Evolutionary conservation across 805 yeast genomes (phyloP).

Genomic region (Jamesozyma hellenica): DNA sequence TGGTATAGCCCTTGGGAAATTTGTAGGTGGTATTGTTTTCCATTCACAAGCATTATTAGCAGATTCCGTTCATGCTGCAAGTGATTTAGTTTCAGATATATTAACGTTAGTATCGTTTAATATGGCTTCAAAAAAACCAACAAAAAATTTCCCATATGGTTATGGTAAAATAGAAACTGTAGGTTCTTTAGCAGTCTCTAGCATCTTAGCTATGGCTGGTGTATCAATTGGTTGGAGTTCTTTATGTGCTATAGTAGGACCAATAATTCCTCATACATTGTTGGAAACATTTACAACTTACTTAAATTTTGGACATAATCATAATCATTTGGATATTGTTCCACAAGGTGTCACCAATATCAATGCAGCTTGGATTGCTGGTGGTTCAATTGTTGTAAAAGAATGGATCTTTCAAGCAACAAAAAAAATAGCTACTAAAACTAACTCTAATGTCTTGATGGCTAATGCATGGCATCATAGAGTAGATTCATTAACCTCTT

Average conservation of each 20-base stretch:
- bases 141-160: constrained; percentile 64
- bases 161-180: constrained; percentile 88
- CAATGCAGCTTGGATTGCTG: constrained; percentile 95
- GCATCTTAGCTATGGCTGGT: constrained; percentile 79
- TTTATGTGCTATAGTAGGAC: constrained; percentile 55
- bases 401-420: constrained; percentile 85
- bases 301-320: constrained; percentile 31
- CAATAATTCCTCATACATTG: constrained; percentile 51
- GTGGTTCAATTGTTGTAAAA: constrained; percentile 75
- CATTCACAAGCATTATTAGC: constrained; percentile 93
- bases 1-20: constrained; percentile 78
- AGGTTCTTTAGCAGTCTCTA: constrained; percentile 82
- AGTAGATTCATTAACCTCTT: constrained; percentile 84
- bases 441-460: constrained; percentile 78
- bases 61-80: constrained; percentile 86
- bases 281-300: constrained; percentile 33
- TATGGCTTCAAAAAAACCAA: constrained; percentile 53
- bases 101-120: constrained; percentile 83
- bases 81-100: constrained; percentile 84
- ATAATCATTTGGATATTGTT: constrained; percentile 27
- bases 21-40: constrained; percentile 80
- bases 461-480: constrained; percentile 99
- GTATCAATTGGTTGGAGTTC: constrained; percentile 85
- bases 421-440: constrained; percentile 60
- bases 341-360: constrained; percentile 46